Base-by-base conservation (phyloP, 495 filamentous ascomycete genomes). In the Trichodelitschia bisporula region DNA sequence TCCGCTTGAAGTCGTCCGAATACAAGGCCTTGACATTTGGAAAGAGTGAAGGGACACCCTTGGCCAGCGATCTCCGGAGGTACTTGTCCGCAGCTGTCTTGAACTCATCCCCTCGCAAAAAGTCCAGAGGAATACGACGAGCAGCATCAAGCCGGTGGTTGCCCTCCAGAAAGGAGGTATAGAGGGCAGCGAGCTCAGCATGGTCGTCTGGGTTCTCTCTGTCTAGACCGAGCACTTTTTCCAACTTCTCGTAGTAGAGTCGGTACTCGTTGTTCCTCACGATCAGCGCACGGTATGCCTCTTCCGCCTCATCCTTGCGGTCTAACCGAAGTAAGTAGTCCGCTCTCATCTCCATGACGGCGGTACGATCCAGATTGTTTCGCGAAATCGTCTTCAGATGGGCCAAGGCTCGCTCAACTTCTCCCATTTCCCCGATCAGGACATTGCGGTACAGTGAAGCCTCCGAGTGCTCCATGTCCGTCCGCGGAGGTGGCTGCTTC, bases 41-140 rank as follows among this genome's bases (percentile, higher is more conserved):
- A 48, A 99, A 95, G 2, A 79, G 74, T 0, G 86, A 95, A 4
- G 89, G 84, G 12, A 95, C 77, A n/a, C 89, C 89, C 51, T 84
- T 95, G 44, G 73, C 69, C 18, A 99, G 60, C 77, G 91, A 82
- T 3, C 74, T 63, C 38, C 71, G 58, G 33, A 99, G 49, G 43
- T 99, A 99, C 6, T 52, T 47, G 46, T 84, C 76, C 13, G 72
- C 82, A 13, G 77, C 71, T 41, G 69, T 49, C 40, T 62, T 66
- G 52, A 95, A 99, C 4, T 73, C 64, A 15, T 83, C 72, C 2
- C 77, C 89, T 45, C 74, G 62, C 23, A 95, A 50, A 47, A 93
- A 92, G 44, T 93, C 76, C 14, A 99, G 51, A 2, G 86, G 89
- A 46, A 93, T 64, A 34, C 86, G 66, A 38, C 70, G 63, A 15